phyloP scores from a whole-genome alignment of 306 rosid species.

The Spatholobus suberectus region DNA sequence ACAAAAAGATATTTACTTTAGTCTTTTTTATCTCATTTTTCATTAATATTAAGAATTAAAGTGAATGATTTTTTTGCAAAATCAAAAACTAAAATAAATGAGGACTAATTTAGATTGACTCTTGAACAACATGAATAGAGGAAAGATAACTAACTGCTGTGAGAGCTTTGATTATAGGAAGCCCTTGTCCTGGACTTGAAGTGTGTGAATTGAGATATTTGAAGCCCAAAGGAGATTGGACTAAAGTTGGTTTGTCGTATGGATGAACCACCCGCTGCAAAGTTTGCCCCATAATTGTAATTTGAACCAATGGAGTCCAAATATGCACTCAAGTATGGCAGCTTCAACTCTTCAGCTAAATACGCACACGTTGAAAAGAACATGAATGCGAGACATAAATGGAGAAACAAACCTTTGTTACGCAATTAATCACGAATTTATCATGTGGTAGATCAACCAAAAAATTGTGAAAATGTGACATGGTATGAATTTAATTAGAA shows the following conservation, averaged over 20 bases:
- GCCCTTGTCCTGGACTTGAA: conserved; percentile 58
- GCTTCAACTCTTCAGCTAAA: conserved; percentile 71
- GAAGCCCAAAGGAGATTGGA: conserved; percentile 66
- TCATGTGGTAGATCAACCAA: background rate
- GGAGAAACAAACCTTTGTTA: background rate
- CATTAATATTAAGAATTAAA: too few relatives aligned
- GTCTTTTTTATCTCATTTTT: too few relatives aligned
- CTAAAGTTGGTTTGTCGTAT: conserved; percentile 58
- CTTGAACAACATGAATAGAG: background rate
- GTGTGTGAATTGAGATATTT: conserved; percentile 64
- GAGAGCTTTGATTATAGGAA: conserved; percentile 48
- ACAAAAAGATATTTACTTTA: too few relatives aligned
- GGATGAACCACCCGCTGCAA: conserved; percentile 68
- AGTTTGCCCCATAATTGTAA: conserved; percentile 72
- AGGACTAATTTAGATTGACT: too few relatives aligned
- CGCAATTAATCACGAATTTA: background rate
- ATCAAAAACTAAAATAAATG: too few relatives aligned
- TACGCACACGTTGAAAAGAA: background rate
- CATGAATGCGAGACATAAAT: background rate
- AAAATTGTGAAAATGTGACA: background rate
- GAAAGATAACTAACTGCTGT: conserved; percentile 45
- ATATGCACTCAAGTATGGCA: conserved; percentile 73
- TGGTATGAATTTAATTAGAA: too few relatives aligned
- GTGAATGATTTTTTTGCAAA: too few relatives aligned
- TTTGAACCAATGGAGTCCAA: conserved; percentile 67